Percentiles rank a stretch among this genome's conserved stretches.
phyloP scores from a whole-genome alignment of 2,329 filamentous ascomycete species.

The Cyphellophora europaea region DNA sequence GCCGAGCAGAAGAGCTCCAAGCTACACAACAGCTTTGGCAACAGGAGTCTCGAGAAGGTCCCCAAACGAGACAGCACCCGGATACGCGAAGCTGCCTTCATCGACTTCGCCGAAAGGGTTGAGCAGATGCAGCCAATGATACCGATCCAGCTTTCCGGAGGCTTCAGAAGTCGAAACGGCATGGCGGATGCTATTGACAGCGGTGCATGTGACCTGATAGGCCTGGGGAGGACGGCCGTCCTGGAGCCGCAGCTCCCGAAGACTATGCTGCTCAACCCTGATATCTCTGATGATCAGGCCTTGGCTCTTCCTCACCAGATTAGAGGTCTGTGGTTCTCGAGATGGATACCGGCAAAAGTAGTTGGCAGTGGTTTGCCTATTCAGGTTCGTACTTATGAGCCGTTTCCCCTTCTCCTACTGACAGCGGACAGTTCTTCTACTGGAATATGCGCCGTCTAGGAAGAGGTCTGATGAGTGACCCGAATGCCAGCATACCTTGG shows the following conservation, averaged over 20 bases:
- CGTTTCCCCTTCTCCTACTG: too few species aligned
- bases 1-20: slow-evolving; percentile 4
- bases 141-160: slow-evolving; percentile 45
- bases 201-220: slow-evolving; percentile 41
- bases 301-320: slow-evolving; percentile 22
- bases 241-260: slow-evolving; percentile 33
- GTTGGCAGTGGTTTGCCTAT: slow-evolving; percentile 23
- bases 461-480: slow-evolving; percentile 21
- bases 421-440: slow-evolving; percentile 27
- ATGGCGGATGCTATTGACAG: slow-evolving; percentile 40
- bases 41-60: neutral
- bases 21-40: slow-evolving; percentile 5
- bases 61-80: slow-evolving; percentile 1
- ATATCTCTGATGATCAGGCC: slow-evolving; percentile 14
- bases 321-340: slow-evolving; percentile 23
- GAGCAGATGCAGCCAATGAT: neutral
- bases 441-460: slow-evolving; percentile 26
- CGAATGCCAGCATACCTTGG: slow-evolving; percentile 21
- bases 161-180: slow-evolving; percentile 46
- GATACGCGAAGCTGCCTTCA: slow-evolving; percentile 2
- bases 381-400: too few species aligned
- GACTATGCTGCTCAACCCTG: slow-evolving; percentile 11
- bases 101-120: neutral
- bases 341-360: slow-evolving; percentile 23
- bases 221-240: slow-evolving; percentile 38